Base-by-base conservation (phyloP, 2,329 filamentous ascomycete genomes). In the Metarhizium album region DNA sequence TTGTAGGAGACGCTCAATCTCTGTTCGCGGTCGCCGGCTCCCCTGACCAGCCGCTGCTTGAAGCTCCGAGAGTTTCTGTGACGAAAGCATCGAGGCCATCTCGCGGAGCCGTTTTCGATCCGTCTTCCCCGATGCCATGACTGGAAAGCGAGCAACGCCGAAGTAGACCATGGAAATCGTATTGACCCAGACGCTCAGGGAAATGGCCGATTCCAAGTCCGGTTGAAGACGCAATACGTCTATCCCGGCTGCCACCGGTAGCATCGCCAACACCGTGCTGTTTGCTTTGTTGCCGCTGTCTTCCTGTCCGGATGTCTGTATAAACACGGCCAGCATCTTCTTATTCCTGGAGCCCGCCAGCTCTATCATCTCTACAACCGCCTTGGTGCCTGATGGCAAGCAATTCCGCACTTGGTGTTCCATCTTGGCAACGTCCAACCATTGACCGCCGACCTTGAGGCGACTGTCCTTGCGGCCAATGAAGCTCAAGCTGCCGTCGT, bases 1-100 rank as follows among this genome's bases (percentile, higher is more conserved):
- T 33, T 57, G 59, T 48, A 58, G 57, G 45, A 22, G 33, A 24
- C 42, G 46, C 38, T 58, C 62, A 13, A 45, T 49, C 3, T 49
- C 51, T 1, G 52, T 52, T 11, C 47, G 35, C 2, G 57, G 53
- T 3, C 42, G 45, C 2, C 52, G 49, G 35, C 3, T 50, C 42
- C n/a, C 51, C 45, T 37, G 11, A 16, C 31, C 38, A 23, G 43
- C 43, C 27, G 27, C 20, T 47, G 37, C 8, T 27, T 24, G 16
- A 29, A 20, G 2, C 20, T 40, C 7, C 3, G 37, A 4, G 1
- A 40, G n/a, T 11, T 20, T 3, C 3, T 24, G 7, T 33, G 51
- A 4, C 6, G 5, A 20, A 11, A 40, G 16, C 7, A 4, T 16
- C 9, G 37, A 16, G 1, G 4, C 37, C 1, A 40, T 4, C 18